Conservation (phyloP, 495 filamentous ascomycete genomes). For the Physcia stellaris region DNA sequence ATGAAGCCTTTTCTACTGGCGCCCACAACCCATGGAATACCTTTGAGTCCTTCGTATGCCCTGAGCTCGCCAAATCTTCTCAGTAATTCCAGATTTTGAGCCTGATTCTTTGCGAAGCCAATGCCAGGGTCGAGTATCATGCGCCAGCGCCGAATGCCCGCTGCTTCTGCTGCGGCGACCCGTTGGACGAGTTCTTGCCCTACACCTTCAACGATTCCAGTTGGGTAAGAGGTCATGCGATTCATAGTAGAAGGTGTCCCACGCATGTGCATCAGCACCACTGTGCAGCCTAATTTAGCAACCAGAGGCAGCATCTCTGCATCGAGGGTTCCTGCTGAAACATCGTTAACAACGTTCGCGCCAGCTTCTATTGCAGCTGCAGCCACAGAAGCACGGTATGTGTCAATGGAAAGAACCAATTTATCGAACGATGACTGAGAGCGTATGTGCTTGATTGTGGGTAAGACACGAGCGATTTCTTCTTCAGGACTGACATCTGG, state of each 20-base stretch:
- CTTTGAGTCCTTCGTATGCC: slow-evolving; percentile 45
- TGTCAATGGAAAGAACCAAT: slow-evolving; percentile 75
- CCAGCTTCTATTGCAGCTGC: slow-evolving; percentile 65
- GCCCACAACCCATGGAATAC: slow-evolving; percentile 80
- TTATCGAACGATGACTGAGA: slow-evolving; percentile 41
- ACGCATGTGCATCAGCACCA: slow-evolving; percentile 93
- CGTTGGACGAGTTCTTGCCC: slow-evolving; percentile 54
- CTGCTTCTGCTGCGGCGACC: slow-evolving; percentile 62
- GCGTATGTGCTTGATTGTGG: slow-evolving; percentile 61
- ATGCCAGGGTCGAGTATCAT: slow-evolving; percentile 91
- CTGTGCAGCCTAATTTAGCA: slow-evolving; percentile 63
- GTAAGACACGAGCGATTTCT: slow-evolving; percentile 66
- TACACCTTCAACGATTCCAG: slow-evolving; percentile 59
- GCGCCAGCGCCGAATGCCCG: slow-evolving; percentile 80
- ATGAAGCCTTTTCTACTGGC: slow-evolving; percentile 86
- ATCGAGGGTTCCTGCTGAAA: slow-evolving; percentile 73
- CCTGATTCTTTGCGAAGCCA: slow-evolving; percentile 75
- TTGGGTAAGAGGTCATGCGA: slow-evolving; percentile 50
- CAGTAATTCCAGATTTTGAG: slow-evolving; percentile 71
- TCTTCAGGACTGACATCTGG: slow-evolving; percentile 50
- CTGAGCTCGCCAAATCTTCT: slow-evolving; percentile 50
- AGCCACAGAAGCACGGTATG: slow-evolving; percentile 81
- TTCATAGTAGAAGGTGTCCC: slow-evolving; percentile 79
- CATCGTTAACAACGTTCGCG: slow-evolving; percentile 90
- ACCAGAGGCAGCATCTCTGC: slow-evolving; percentile 69